Evolutionary conservation across 768 basidiomycete species (phyloP).

Genomic region (Leccinum disarticulatum): DNA sequence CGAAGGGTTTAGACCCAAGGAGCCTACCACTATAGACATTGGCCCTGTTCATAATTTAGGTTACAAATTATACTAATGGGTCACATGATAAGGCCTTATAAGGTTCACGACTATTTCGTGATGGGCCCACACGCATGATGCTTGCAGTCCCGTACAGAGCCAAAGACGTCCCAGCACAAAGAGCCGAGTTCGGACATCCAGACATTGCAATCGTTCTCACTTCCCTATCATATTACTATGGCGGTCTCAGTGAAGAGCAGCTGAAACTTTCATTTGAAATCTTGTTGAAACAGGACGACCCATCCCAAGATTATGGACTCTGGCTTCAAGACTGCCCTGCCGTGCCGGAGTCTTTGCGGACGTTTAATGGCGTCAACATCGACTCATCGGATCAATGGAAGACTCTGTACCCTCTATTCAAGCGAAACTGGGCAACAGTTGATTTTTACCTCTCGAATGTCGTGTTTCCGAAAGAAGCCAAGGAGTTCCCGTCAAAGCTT

Average conservation of each 20-base stretch:
- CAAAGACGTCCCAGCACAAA: conserved; percentile 31
- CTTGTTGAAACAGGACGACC: conserved; percentile 42
- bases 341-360: conserved; percentile 33
- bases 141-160: conserved; percentile 36
- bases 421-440: conserved; percentile 37
- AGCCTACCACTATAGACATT: too few species aligned
- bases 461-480: conserved; percentile 52
- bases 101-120: too few species aligned
- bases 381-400: conserved; percentile 37
- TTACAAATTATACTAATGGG: too few species aligned
- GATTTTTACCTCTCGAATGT: conserved; percentile 47
- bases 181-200: conserved; percentile 37
- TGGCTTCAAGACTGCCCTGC: conserved; percentile 33
- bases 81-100: too few species aligned
- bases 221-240: conserved; percentile 35
- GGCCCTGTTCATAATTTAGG: too few species aligned
- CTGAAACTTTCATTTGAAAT: conserved; percentile 1
- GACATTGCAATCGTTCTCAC: conserved; percentile 35
- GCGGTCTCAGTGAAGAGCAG: conserved; percentile 1
- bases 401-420: conserved; percentile 36
- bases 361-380: conserved; percentile 42
- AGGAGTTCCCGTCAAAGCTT: conserved; percentile 48
- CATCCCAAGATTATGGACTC: conserved; percentile 38
- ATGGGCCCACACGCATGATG: conserved; percentile 14
- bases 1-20: too few species aligned